These are phyloP conservation scores for Morella rubra DNA, from an alignment of 306 rosid genomes.

Conservation along the genomic window DNA sequence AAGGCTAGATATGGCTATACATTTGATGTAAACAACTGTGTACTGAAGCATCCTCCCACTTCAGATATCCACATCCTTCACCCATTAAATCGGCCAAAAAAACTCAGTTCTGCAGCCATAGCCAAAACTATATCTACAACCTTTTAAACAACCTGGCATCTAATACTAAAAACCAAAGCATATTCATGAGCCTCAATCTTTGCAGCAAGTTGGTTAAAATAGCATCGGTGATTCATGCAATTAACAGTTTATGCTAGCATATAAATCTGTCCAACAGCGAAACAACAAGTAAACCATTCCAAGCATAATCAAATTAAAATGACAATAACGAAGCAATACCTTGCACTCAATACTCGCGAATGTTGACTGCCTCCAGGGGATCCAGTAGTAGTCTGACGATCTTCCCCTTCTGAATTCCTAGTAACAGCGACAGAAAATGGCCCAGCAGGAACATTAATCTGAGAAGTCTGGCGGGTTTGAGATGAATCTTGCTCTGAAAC, in stretches of 20 bases:
- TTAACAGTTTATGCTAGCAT: neutral
- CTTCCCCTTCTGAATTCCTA: constrained; percentile 70
- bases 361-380: constrained; percentile 52
- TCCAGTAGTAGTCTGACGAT: constrained; percentile 46
- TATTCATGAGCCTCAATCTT: neutral
- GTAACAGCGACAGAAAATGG: constrained; percentile 61
- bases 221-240: constrained; percentile 12
- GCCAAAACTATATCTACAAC: constrained; percentile 16
- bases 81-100: neutral
- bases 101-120: neutral
- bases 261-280: neutral
- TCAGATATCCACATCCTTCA: constrained; percentile 3
- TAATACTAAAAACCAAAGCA: neutral
- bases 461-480: constrained; percentile 76
- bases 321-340: constrained; percentile 52
- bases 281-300: neutral
- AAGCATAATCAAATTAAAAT: constrained; percentile 20
- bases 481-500: constrained; percentile 62
- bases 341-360: constrained; percentile 52
- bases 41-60: neutral
- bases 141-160: neutral
- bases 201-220: constrained; percentile 1
- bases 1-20: neutral
- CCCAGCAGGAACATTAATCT: constrained; percentile 64
- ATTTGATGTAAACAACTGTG: neutral